A percentile compares a stretch with the other conserved stretches of the same genome.
phyloP scores from a whole-genome alignment of 768 basidiomycete genomes.

The Gymnopilus junonius region DNA sequence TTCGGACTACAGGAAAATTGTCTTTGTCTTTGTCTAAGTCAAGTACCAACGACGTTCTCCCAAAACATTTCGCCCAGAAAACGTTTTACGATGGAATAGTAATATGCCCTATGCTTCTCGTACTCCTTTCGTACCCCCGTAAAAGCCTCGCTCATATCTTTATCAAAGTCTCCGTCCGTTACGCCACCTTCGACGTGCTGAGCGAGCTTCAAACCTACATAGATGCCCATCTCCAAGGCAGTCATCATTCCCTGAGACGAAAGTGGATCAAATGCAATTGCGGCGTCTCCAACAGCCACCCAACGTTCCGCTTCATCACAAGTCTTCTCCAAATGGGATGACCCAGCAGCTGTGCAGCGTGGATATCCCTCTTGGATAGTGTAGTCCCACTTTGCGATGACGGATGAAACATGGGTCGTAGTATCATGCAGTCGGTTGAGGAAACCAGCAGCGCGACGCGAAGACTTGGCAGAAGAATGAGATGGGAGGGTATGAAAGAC shows the following conservation, averaged over 20 bases:
- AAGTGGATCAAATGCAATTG: constrained; percentile 42
- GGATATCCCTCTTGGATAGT: constrained; percentile 21
- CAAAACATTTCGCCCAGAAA: constrained; percentile 16
- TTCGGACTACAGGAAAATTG: no score
- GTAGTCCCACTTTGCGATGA: constrained; percentile 26
- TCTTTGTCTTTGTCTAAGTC: no score
- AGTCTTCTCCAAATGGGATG: constrained; percentile 27
- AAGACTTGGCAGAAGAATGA: constrained; percentile 27
- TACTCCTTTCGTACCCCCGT: constrained; percentile 17
- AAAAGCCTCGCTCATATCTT: constrained; percentile 10
- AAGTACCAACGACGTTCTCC: background rate
- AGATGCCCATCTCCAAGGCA: constrained; percentile 32
- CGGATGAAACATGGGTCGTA: constrained; percentile 26
- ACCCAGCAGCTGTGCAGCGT: constrained; percentile 33
- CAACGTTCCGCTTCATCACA: constrained; percentile 25
- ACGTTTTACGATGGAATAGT: constrained; percentile 18
- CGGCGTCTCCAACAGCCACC: constrained; percentile 42
- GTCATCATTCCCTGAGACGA: constrained; percentile 45
- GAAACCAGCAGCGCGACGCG: constrained; percentile 32
- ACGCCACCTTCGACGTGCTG: constrained; percentile 7
- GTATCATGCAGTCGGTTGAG: constrained; percentile 29
- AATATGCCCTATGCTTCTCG: constrained; percentile 19
- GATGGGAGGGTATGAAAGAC: constrained; percentile 35
- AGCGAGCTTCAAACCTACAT: constrained; percentile 25
- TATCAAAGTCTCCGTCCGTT: constrained; percentile 8